Conservation (phyloP, 2,329 filamentous ascomycete genomes). For the Penicillium paneum region DNA sequence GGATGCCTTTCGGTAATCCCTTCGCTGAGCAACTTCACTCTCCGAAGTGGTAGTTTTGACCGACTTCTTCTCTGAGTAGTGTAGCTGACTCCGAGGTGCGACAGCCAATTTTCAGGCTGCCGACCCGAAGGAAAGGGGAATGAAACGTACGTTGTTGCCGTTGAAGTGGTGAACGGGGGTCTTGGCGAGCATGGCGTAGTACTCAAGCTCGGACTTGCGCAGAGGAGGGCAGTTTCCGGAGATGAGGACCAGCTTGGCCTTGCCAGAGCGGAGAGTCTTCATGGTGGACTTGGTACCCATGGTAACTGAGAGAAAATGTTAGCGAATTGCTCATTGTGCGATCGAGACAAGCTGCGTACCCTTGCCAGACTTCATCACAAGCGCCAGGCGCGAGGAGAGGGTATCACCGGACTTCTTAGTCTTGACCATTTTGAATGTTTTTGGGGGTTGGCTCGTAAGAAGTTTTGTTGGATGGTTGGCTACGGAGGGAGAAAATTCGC, state of each 20-base stretch:
- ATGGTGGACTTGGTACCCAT: conserved; percentile 87
- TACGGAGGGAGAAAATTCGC: conserved; percentile 4
- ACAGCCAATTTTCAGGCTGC: conserved; percentile 10
- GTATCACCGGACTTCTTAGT: conserved; percentile 77
- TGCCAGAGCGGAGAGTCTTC: conserved; percentile 89
- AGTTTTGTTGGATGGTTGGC: conserved; percentile 16
- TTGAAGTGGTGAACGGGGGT: conserved; percentile 96
- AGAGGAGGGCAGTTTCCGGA: conserved; percentile 95
- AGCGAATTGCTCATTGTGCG: conserved; percentile 1
- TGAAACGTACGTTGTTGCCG: conserved; percentile 92
- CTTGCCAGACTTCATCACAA: conserved; percentile 62
- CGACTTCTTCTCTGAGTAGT: conserved; percentile 28
- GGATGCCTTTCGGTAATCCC: conserved; percentile 21
- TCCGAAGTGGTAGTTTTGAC: conserved; percentile 23
- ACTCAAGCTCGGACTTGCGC: conserved; percentile 97
- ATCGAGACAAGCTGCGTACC: conserved; percentile 13
- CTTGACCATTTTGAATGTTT: conserved; percentile 59
- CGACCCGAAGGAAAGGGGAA: conserved; percentile 13
- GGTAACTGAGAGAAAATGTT: conserved; percentile 54
- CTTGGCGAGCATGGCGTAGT: conserved; percentile 90
- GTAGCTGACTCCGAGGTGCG: conserved; percentile 24
- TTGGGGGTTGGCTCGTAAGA: conserved; percentile 22
- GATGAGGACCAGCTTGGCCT: conserved; percentile 98
- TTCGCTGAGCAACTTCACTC: conserved; percentile 32
- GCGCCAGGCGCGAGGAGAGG: conserved; percentile 68